These are phyloP conservation scores for Xylariales sp. DNA, from an alignment of 2,329 filamentous ascomycete species.

Conservation along the genomic window DNA sequence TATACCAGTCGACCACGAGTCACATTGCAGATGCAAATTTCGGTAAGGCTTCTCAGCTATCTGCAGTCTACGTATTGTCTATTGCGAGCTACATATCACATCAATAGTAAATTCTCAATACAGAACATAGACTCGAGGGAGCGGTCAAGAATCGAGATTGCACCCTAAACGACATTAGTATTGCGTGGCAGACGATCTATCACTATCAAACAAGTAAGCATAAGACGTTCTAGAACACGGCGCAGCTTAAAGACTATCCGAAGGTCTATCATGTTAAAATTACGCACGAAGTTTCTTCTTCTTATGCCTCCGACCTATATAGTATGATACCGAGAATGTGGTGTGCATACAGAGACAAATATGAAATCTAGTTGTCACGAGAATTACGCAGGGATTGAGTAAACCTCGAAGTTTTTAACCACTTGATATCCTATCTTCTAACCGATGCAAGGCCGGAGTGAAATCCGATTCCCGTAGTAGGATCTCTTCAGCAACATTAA, in stretches of 20 bases:
- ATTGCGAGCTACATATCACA: not conserved
- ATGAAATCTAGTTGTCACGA: not conserved
- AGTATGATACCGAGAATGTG: not conserved
- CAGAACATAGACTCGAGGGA: not conserved
- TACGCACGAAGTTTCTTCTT: slow-evolving; percentile 1
- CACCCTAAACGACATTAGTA: slow-evolving; percentile 8
- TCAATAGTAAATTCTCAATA: not conserved
- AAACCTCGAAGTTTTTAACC: not conserved
- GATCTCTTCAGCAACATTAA: not conserved
- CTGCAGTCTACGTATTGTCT: not conserved
- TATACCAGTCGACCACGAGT: not conserved
- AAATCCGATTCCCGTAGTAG: not conserved
- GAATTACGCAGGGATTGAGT: not conserved
- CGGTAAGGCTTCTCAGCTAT: not conserved
- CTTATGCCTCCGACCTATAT: slow-evolving; percentile 8
- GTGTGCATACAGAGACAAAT: not conserved
- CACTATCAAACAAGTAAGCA: not conserved
- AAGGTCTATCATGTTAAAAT: slow-evolving; percentile 5
- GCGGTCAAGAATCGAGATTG: slow-evolving; percentile 6
- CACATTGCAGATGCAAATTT: not conserved
- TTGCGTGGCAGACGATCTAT: slow-evolving; percentile 9
- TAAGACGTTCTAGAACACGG: not conserved
- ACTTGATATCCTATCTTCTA: not conserved
- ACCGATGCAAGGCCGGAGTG: too few species aligned
- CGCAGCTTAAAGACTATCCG: not conserved